These are phyloP conservation scores for Stephanodiscus triporus DNA, from an alignment of 108 stramenopile genomes.

Conservation along the genomic window DNA sequence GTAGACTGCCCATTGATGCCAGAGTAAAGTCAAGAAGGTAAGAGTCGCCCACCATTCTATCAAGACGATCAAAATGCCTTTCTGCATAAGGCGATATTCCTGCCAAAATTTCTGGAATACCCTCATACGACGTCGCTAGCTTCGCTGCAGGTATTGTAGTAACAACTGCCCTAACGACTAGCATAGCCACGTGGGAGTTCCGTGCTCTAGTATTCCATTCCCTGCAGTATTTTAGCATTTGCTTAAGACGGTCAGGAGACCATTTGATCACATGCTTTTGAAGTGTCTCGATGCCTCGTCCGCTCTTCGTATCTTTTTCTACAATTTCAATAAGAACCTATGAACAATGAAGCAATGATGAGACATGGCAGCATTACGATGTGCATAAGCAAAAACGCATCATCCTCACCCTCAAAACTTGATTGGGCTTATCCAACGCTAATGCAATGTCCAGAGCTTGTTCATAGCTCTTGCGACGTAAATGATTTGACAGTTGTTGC, in stretches of 20 bases:
- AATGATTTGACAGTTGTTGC: conserved; percentile 85
- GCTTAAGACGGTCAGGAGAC: conserved; percentile 61
- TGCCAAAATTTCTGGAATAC: conserved; percentile 76
- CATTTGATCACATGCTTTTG: conserved; percentile 71
- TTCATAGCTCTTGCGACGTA: conserved; percentile 87
- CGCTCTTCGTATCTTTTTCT: conserved; percentile 65
- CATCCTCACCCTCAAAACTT: conserved; percentile 63
- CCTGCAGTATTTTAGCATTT: conserved; percentile 86
- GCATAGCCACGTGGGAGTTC: conserved; percentile 80
- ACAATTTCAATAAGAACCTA: conserved; percentile 72
- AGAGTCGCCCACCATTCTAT: conserved; percentile 68
- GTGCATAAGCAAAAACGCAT: background rate
- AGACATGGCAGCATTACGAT: conserved; percentile 7
- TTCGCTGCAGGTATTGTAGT: conserved; percentile 68
- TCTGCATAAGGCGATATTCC: conserved; percentile 87
- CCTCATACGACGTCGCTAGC: conserved; percentile 57
- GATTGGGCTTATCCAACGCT: conserved; percentile 82
- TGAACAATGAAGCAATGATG: conserved; percentile 13
- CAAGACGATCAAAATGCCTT: conserved; percentile 87
- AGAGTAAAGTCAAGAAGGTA: conserved; percentile 82
- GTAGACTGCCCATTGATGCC: conserved; percentile 69
- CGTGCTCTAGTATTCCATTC: conserved; percentile 90
- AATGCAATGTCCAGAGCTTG: conserved; percentile 85
- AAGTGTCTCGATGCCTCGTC: conserved; percentile 53
- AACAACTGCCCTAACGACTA: conserved; percentile 71